phyloP scores from a whole-genome alignment of 192 early-diverging fungal species.

The Backusella psychrophila region DNA sequence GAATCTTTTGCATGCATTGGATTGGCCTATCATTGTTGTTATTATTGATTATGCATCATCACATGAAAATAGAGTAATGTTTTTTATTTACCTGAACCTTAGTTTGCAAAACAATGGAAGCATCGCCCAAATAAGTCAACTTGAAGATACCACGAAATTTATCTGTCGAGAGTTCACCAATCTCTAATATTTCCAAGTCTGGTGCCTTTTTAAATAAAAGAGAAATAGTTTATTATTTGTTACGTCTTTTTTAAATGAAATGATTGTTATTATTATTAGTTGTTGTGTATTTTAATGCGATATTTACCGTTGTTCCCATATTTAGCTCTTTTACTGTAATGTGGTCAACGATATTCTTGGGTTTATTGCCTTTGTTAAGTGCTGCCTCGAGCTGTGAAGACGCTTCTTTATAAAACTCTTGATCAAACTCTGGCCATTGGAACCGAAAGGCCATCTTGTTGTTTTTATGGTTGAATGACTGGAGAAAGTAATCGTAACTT shows the following conservation, averaged over 20 bases:
- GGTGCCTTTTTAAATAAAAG: slow-evolving; percentile 63
- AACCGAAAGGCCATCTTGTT: slow-evolving; percentile 87
- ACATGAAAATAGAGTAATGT: neutral
- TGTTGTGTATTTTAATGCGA: neutral
- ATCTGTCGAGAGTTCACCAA: slow-evolving; percentile 91
- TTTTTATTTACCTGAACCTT: slow-evolving; percentile 59
- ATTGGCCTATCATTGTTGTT: slow-evolving; percentile 60
- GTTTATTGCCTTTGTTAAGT: slow-evolving; percentile 92
- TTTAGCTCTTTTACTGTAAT: slow-evolving; percentile 92
- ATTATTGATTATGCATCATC: neutral
- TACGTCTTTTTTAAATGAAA: neutral
- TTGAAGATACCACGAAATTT: slow-evolving; percentile 96
- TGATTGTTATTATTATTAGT: neutral
- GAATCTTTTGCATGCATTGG: slow-evolving; percentile 62
- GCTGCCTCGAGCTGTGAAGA: slow-evolving; percentile 81
- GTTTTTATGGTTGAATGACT: slow-evolving; percentile 50
- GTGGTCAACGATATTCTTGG: slow-evolving; percentile 88
- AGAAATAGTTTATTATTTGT: neutral
- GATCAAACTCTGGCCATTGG: slow-evolving; percentile 89
- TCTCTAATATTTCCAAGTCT: slow-evolving; percentile 96
- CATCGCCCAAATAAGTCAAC: slow-evolving; percentile 91
- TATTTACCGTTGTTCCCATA: slow-evolving; percentile 82
- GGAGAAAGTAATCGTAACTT: slow-evolving; percentile 1
- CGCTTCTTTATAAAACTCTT: slow-evolving; percentile 82
- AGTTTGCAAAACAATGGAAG: slow-evolving; percentile 86